Conservation (phyloP, 2,329 filamentous ascomycete species). For the Sarocladiaceae sp. region DNA sequence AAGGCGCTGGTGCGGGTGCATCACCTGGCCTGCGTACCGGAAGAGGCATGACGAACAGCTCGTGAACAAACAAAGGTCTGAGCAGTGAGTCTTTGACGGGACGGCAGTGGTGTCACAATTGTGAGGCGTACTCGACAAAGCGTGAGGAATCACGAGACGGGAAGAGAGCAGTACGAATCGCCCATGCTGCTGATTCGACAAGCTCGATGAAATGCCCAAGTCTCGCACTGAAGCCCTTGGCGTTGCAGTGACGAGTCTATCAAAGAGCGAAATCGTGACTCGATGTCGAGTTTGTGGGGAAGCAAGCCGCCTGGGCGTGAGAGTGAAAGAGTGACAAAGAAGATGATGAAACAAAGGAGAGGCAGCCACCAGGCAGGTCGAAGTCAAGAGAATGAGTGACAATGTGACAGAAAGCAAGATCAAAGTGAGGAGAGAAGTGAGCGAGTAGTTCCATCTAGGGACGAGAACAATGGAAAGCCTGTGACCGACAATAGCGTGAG, state of each 20-base stretch:
- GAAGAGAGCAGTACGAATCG: not conserved
- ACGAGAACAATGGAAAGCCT: not conserved
- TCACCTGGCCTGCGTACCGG: constrained; percentile 11
- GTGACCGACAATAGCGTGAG: not conserved
- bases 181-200: not conserved
- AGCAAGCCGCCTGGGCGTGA: constrained; percentile 7
- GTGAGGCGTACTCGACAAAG: not conserved
- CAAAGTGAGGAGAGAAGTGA: not conserved
- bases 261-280: constrained; percentile 2
- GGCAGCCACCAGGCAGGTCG: not conserved
- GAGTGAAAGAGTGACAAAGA: constrained; percentile 4
- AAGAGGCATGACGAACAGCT: not conserved
- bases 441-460: not conserved
- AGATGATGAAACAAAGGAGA: constrained; percentile 7
- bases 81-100: not conserved
- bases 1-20: constrained; percentile 7
- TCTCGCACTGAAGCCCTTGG: not conserved
- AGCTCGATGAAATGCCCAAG: not conserved
- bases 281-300: constrained; percentile 2
- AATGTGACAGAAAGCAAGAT: not conserved
- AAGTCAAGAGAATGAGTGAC: constrained; percentile 4
- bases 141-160: not conserved
- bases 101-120: not conserved
- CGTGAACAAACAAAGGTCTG: not conserved
- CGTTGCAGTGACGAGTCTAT: not conserved